Evolutionary conservation across 2,329 filamentous ascomycete species (phyloP), one percentile per base, ranked within the genome.

Genomic region (Colletotrichum sp.): DNA sequence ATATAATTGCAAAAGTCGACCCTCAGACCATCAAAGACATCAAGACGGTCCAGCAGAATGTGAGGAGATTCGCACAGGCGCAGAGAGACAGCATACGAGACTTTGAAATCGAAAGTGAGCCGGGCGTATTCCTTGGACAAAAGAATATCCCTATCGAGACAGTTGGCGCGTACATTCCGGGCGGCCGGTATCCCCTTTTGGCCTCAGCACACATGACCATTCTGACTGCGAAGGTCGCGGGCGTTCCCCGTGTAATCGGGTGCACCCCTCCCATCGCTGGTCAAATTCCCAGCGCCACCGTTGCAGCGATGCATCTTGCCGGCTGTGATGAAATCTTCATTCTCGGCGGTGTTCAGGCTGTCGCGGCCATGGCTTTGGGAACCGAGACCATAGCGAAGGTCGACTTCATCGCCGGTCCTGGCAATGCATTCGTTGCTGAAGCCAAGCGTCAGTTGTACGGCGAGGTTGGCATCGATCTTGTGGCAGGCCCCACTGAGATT

Each of bases 11-110:
- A 2, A 80, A 82, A 19, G 85, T 89, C 0, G 83, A 87, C 0
- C 78, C 82, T 12, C 89, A 91, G 79, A 87, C 80, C 1, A 79
- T 86, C 67, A 73, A 78, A 7, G 84, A 85, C 72, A 85, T 85
- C 78, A 83, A 52, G n/a, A 39, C 25, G 0, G 61, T 55, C 8
- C 72, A 74, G 59, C 16, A 32, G 16, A 74, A 74, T 34, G 71
- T 74, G 6, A 90, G 92, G 79, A 95, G 93, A 80, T 99, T 99
- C 88, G 97, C 98, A 86, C 91, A 94, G 11, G 96, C 96, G 0
- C 97, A 98, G 81, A 93, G 93, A 81, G 95, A 98, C 78, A 85
- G 83, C 5, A 78, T 90, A 63, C 83, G 81, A 11, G 88, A 90
- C n/a, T 87, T 90, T 74, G 88, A 90, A 80, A 77, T 89, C 32